These are phyloP conservation scores for Saksenaea vasiformis DNA, from an alignment of 371 early-diverging fungal species.

Conservation along the genomic window DNA sequence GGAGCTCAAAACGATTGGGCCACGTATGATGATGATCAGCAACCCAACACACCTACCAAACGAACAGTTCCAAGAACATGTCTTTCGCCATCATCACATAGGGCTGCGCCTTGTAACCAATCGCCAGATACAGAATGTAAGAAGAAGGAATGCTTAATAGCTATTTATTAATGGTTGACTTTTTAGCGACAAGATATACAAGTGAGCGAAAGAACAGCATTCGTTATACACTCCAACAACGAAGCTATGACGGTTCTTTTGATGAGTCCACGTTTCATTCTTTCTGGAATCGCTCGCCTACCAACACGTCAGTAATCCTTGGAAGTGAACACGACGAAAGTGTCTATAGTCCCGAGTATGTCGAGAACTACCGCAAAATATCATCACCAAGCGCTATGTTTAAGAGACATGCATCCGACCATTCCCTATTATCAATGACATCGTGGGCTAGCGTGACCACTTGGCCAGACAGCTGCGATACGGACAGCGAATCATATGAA, in stretches of 20 bases:
- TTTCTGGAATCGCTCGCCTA: not conserved
- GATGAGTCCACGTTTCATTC: not conserved
- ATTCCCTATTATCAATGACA: not conserved
- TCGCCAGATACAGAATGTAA: not conserved
- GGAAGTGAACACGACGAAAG: not conserved
- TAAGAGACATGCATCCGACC: not conserved
- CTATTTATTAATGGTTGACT: not conserved
- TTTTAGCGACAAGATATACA: not conserved
- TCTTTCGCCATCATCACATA: not conserved
- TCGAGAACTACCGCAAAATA: not conserved
- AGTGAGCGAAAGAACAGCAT: not conserved
- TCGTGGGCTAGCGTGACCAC: not conserved
- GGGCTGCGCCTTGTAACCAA: not conserved
- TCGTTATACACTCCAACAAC: not conserved
- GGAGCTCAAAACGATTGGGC: not conserved
- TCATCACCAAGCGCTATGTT: not conserved
- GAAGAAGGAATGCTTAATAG: not conserved
- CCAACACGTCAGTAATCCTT: not conserved
- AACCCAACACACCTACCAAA: not conserved
- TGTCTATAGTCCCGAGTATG: not conserved
- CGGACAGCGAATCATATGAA: not conserved
- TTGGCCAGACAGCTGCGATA: not conserved
- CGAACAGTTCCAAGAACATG: not conserved
- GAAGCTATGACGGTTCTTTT: slow-evolving; percentile 1
- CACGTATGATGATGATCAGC: not conserved